Base-by-base conservation (phyloP, 768 basidiomycete genomes). In the Kwoniella shandongensis region DNA sequence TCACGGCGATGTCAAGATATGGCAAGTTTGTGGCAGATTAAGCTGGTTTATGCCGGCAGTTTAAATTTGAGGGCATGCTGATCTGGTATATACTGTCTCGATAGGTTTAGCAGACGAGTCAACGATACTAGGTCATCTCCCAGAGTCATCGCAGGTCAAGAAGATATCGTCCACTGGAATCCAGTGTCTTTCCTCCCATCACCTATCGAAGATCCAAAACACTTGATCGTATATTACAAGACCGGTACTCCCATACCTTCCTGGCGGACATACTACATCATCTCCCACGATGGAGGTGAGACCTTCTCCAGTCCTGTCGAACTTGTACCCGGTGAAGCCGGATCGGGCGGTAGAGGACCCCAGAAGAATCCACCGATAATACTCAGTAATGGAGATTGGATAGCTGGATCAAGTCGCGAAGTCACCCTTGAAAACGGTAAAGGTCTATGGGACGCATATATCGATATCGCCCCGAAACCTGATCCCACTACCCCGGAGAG, bases 101-200 rank as follows among this genome's bases (percentile, higher is more conserved):
- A 22, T 29, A 57, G 61, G 55, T 54, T 56, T 49, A 54, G 46
- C 5, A 59, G 54, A 23, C 17, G 46, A 12, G 23, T 40, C n/a
- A 35, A 44, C 23, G 54, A 39, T 26, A 26, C 42, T 8, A 61
- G 59, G 59, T 13, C 32, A 11, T 15, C 15, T 7, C 50, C 54
- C 11, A 15, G 22, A 30, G 6, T 25, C 25, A 46, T 61, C 8
- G 54, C 54, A 5, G 54, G 50, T 6, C 30, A 47, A 11, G 42
- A 45, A 22, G 59, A 30, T 17, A 17, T 61, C 12, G 44, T 48
- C 26, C 59, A 64, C 52, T 64, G 63, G 63, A 64, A 61, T 30
- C 63, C 63, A 7, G 63, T 64, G 6, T 42, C 40, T 5, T 64
- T 61, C 54, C 38, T 53, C 2, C 58, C 63, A 4, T 46, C 54